Evolutionary conservation across 306 rosid genomes (phyloP).

Genomic region (Malus sieversii): DNA sequence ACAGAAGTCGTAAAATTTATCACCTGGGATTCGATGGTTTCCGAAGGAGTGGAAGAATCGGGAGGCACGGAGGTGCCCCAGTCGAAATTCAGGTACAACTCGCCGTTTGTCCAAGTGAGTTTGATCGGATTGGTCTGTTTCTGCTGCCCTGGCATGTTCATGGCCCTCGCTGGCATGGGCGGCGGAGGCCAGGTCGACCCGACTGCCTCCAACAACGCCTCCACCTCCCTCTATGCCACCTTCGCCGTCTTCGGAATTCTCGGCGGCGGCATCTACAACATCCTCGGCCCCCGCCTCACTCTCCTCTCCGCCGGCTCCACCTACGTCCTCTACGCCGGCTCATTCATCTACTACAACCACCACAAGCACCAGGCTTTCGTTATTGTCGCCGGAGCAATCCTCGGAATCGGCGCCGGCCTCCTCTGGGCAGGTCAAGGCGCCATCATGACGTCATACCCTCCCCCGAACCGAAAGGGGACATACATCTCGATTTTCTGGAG

Average conservation of each 20-base stretch:
- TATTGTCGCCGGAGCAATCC: slow-evolving; percentile 45
- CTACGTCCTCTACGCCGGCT: slow-evolving; percentile 68
- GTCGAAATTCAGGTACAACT: slow-evolving; percentile 53
- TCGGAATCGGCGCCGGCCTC: slow-evolving; percentile 80
- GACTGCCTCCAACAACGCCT: slow-evolving; percentile 67
- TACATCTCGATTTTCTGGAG: slow-evolving; percentile 87
- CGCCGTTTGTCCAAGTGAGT: slow-evolving; percentile 53
- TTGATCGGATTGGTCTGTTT: slow-evolving; percentile 79
- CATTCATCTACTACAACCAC: slow-evolving; percentile 88
- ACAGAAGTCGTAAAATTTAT: not conserved
- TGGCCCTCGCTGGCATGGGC: slow-evolving; percentile 86
- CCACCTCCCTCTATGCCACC: slow-evolving; percentile 68
- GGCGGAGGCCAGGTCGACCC: slow-evolving; percentile 81
- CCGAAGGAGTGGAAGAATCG: slow-evolving; percentile 31
- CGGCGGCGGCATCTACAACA: slow-evolving; percentile 92
- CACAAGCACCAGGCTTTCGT: slow-evolving; percentile 35
- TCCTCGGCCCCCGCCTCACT: slow-evolving; percentile 83
- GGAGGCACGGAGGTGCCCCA: slow-evolving; percentile 5
- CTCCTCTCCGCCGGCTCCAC: slow-evolving; percentile 72
- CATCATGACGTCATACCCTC: slow-evolving; percentile 93
- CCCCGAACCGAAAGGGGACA: slow-evolving; percentile 62
- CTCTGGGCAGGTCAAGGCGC: slow-evolving; percentile 89
- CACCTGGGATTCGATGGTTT: slow-evolving; percentile 34
- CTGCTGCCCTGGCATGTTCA: slow-evolving; percentile 97
- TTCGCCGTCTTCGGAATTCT: slow-evolving; percentile 79